phyloP scores from a whole-genome alignment of 169 alveolate genomes.

The Cyclospora cayetanensis region DNA sequence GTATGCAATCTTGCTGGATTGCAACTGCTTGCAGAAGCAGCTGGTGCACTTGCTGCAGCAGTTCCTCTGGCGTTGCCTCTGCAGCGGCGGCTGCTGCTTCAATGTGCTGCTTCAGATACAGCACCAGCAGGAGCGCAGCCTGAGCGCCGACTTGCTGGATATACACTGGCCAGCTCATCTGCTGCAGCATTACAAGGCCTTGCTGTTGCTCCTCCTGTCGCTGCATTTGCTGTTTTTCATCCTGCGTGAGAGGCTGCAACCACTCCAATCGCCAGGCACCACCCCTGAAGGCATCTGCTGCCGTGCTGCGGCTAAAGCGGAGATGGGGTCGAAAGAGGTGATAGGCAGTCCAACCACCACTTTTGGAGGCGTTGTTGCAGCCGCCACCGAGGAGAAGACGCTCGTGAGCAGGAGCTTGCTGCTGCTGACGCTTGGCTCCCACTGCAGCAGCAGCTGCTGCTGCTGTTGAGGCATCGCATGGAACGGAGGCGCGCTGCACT shows the following conservation, averaged over 20 bases:
- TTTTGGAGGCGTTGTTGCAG: neutral
- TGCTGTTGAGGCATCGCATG: neutral
- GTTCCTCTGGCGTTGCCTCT: neutral
- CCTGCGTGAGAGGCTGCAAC: neutral
- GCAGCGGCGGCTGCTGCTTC: neutral
- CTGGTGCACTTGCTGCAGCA: neutral
- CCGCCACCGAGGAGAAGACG: neutral
- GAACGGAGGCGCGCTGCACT: neutral
- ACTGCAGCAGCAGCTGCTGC: neutral
- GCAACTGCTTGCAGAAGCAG: neutral
- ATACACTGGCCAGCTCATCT: neutral
- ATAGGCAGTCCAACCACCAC: neutral
- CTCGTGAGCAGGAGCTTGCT: neutral
- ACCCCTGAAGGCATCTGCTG: neutral
- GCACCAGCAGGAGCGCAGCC: neutral
- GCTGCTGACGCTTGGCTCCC: neutral
- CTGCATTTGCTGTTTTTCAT: too few species aligned
- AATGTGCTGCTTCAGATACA: neutral
- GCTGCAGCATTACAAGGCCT: neutral
- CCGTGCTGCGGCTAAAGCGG: neutral
- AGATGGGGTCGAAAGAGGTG: neutral
- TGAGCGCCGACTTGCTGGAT: neutral
- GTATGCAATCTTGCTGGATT: neutral
- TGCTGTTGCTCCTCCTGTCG: neutral
- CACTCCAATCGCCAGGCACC: neutral